Base-by-base conservation (phyloP, 352 stramenopile genomes). In the Peronospora destructor region DNA sequence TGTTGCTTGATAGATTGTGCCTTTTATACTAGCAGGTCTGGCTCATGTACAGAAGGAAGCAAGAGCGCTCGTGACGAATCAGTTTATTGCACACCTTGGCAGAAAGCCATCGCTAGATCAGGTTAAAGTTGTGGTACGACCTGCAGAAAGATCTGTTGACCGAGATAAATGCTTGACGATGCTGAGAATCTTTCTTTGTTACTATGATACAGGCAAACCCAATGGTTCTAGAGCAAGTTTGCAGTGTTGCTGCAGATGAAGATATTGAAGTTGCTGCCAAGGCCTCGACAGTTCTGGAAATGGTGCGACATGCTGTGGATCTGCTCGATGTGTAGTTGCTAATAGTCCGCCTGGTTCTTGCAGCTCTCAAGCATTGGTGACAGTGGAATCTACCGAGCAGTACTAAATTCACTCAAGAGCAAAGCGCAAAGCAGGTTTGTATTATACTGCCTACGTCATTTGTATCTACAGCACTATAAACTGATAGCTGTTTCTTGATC, bases 11-110 rank as follows among this genome's bases (percentile, higher is more conserved):
- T 23, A 91, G 75, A 87, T 90, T 58, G 53, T 86, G 11, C 68
- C 83, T 0, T 91, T 89, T 52, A 60, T 90, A 14, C 25, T 85
- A 25, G 80, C 71, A n/a, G 83, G 83, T 8, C 50, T 93, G 26
- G 43, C 59, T 2, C 83, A 93, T 39, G 50, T 67, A 4, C 78
- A 91, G 47, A 71, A 74, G 47, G 45, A 69, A 21, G 80, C 76
- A 32, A 69, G 70, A 44, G 59, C 67, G 41, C 66, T 91, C 13
- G 87, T 84, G 4, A 44, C 80, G 35, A 84, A 85, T 53, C 81
- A 91, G 50, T 66, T 93, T 32, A 76, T 79, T 40, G 59, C 62
- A 4, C 83, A 93, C 26, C 47, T 93, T 26, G 56, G 66, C 51
- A 67, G 55, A 41, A 56, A 86, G 1, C 73, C 76, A 23, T 71